Evolutionary conservation across 2,329 filamentous ascomycete genomes (phyloP), one percentile per base, ranked within the genome.

Genomic region (Neonectria coccinea): DNA sequence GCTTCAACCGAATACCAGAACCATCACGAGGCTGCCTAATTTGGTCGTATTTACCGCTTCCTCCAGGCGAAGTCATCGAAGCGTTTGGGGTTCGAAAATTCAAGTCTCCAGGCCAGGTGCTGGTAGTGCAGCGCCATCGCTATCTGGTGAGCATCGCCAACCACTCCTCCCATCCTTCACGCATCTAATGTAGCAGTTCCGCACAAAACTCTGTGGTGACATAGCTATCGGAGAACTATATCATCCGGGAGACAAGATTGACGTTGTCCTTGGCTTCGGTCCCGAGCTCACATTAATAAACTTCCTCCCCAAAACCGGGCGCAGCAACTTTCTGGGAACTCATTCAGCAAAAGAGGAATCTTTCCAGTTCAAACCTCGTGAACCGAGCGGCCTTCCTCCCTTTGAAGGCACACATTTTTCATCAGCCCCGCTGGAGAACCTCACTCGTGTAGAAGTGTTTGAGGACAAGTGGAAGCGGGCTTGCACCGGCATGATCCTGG

Each of bases 1-100:
- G 29, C 4, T 10, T 27, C 18, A 16, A 44, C 2, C 47, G 9
- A 25, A n/a, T 45, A 25, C 29, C 12, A n/a, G 4, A 8, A 12
- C 9, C 4, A 1, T 4, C 18, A 9, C 25, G 10, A 41, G n/a
- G 22, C 4, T 1, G 31, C 8, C 12, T 12, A 33, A 52, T 14
- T 10, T 53, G 16, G 25, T n/a, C 36, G 11, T 59, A 53, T 27
- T 48, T 53, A 5, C 56, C 56, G 29, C 48, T 59, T 16, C 56
- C 56, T 6, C 48, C 39, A 4, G 48, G 48, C 16, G 56, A 53
- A 25, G 48, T 36, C 18, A 59, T 59, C 9, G 9, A 20, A 16
- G 48, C 48, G 2, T 51, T 59, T n/a, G 48, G 56, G 5, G 39
- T 16, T 1, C 51, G 36, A 22, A 25, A 42, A 12, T 14, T 14